phyloP scores from a whole-genome alignment of 2,329 filamentous ascomycete species.

The Trichoderma hamatum region DNA sequence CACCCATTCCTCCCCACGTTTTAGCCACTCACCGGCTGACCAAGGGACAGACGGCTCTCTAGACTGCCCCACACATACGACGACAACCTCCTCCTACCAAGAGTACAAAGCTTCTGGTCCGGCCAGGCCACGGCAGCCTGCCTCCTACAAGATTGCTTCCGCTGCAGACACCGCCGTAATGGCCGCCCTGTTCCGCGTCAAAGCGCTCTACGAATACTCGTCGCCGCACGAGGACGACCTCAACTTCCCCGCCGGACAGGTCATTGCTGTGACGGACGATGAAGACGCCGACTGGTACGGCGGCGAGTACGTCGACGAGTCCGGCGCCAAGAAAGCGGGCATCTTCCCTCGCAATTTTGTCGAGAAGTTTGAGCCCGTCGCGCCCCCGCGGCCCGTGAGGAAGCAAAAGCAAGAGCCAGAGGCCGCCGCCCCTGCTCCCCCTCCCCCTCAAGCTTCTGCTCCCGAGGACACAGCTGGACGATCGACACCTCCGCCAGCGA shows the following conservation, averaged over 20 bases:
- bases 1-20: conserved; percentile 23
- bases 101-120: conserved; percentile 23
- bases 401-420: conserved; percentile 65
- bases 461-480: conserved; percentile 40
- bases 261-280: conserved; percentile 90
- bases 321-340: conserved; percentile 75
- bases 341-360: conserved; percentile 98
- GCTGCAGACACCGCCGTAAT: conserved; percentile 52
- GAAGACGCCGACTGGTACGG: conserved; percentile 95
- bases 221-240: conserved; percentile 95
- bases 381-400: conserved; percentile 82
- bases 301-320: conserved; percentile 80
- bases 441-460: conserved; percentile 40
- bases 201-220: conserved; percentile 91
- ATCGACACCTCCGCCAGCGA: conserved; percentile 40
- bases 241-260: conserved; percentile 79
- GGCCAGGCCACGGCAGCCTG: conserved; percentile 21
- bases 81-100: conserved; percentile 27
- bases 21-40: conserved; percentile 27
- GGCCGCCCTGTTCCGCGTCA: conserved; percentile 86
- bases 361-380: conserved; percentile 89
- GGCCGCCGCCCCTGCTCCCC: conserved; percentile 40
- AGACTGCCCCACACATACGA: conserved; percentile 25
- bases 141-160: conserved; percentile 19
- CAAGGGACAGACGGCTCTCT: conserved; percentile 20